Conservation (phyloP, 306 rosid species). For the Sicyos baderoa region DNA sequence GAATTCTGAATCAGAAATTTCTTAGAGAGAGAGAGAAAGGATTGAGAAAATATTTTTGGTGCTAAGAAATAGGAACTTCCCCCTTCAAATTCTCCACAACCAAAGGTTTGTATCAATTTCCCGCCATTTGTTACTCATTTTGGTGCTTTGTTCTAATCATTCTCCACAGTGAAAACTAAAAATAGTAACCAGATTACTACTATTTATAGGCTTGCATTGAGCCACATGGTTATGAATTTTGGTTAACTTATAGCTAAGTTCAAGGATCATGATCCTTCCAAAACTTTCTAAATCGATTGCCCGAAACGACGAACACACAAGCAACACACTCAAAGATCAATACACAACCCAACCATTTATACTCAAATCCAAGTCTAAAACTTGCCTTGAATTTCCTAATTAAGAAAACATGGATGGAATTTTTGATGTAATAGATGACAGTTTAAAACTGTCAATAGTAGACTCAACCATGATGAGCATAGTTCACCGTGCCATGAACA, state of each 20-base stretch:
- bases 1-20: background rate
- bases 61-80: conserved; percentile 15
- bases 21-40: background rate
- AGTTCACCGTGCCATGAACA: conserved; percentile 69
- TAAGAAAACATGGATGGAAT: conserved; percentile 40
- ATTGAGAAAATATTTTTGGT: background rate
- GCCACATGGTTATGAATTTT: background rate
- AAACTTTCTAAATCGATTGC: no score
- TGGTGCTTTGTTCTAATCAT: no score
- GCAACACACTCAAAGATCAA: background rate
- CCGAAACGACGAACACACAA: no score
- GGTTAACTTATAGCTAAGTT: background rate
- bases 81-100: background rate
- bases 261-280: background rate
- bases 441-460: conserved; percentile 39
- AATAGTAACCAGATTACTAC: background rate
- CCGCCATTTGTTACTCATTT: background rate
- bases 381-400: background rate
- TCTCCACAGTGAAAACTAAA: no score
- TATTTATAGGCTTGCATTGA: background rate
- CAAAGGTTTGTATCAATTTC: conserved; percentile 3
- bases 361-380: background rate
- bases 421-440: conserved; percentile 40
- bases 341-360: no score
- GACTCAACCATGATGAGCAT: conserved; percentile 92